Base-by-base conservation (phyloP, 371 early-diverging fungal species). In the Apophysomyces trapeziformis region DNA sequence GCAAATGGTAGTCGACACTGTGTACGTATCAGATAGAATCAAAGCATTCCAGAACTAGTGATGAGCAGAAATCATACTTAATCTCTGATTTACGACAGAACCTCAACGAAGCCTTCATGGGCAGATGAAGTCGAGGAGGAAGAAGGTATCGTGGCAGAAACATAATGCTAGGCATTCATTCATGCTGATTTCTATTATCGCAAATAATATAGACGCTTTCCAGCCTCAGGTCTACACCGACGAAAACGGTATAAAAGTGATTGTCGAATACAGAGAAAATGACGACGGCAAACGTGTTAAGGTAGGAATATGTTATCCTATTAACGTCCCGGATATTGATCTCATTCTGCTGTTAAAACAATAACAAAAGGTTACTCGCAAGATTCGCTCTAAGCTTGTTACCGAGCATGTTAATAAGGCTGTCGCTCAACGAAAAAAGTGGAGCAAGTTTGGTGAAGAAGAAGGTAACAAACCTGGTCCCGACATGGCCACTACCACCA, bases 261-360 rank as follows among this genome's bases (percentile, higher is more conserved):
- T 92, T 62, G 84, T 93, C 60, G 93, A 93, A 83, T 91, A 87
- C 82, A 86, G 85, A 71, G 80, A 84, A 38, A 95, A 94, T 69
- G 95, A 93, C 36, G 93, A 93, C 50, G 95, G 95, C 76, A 91
- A 92, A 73, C 92, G 87, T 77, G 93, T 96, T 64, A 95, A 93
- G 85, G 90, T 92, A 78, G 54, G 61, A 47, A 21, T 7, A 35
- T 7, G 18, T 32, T 47, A 13, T 26, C 38, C 38, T 47, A 13
- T 66, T 12, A 11, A 45, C 13, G 5, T n/a, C 16, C 46, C 0
- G 16, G 46, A 45, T 45, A 18, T 13, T n/a, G 16, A 13, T 26
- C 2, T 26, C 2, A 26, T 26, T 26, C 32, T 26, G 32, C 2
- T 26, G 32, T 26, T 45, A 45, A 45, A n/a, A 50, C n/a, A 50